Evolutionary conservation across 1,284 basidiomycete genomes (phyloP).

Genomic region (Trichosporon coremiiforme): DNA sequence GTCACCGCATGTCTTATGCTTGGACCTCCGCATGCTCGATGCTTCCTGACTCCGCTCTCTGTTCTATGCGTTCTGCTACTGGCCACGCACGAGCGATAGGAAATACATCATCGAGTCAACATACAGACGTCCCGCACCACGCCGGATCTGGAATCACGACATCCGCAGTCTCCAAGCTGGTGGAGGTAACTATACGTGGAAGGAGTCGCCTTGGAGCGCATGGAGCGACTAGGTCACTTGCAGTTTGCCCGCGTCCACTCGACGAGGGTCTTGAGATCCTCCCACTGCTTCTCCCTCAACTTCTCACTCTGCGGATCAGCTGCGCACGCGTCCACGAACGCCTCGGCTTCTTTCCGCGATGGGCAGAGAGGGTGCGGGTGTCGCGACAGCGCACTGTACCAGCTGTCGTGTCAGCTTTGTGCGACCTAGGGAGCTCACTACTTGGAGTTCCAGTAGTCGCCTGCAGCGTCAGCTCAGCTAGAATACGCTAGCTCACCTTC

Average conservation of each 20-base stretch:
- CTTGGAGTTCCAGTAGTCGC: slow-evolving; percentile 56
- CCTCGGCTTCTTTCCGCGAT: slow-evolving; percentile 35
- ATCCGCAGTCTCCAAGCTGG: too few species aligned
- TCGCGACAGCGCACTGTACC: slow-evolving; percentile 40
- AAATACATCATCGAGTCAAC: too few species aligned
- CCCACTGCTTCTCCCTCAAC: slow-evolving; percentile 48
- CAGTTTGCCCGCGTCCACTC: slow-evolving; percentile 47
- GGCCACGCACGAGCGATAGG: too few species aligned
- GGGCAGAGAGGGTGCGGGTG: slow-evolving; percentile 43
- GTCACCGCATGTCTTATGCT: neutral
- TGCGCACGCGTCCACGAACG: slow-evolving; percentile 53
- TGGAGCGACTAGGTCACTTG: neutral
- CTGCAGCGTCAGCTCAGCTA: slow-evolving; percentile 30
- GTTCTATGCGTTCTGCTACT: too few species aligned
- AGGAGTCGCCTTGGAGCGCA: too few species aligned
- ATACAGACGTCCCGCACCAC: too few species aligned
- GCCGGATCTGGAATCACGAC: too few species aligned
- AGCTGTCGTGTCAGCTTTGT: slow-evolving; percentile 37
- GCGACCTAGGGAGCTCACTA: slow-evolving; percentile 51
- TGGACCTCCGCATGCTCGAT: neutral
- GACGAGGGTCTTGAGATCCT: slow-evolving; percentile 48
- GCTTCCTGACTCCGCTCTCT: too few species aligned
- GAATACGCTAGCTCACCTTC: slow-evolving; percentile 47
- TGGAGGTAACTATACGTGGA: too few species aligned
- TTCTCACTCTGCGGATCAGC: slow-evolving; percentile 29